Base-by-base conservation (phyloP, 371 early-diverging fungal species). In the Mucor lusitanicus region DNA sequence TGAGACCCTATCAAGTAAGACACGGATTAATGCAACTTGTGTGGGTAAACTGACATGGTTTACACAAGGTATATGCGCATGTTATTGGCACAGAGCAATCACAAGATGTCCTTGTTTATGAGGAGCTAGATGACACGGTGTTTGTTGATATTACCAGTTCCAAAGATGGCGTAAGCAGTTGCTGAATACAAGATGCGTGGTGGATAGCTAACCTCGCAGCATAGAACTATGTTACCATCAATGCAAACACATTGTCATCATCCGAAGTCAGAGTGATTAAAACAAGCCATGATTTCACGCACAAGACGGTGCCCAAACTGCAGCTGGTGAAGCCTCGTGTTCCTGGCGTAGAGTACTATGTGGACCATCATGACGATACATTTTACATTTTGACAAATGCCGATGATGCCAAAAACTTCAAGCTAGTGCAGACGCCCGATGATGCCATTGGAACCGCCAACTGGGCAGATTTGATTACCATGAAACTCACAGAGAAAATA, bases 81-180 rank as follows among this genome's bases (percentile, higher is more conserved):
- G 64, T 69, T 19, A 74, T 89, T 23, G 89, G 89, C 0, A 84
- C 86, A 56, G 65, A 75, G 0, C 87, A 87, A 66, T 67, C 68
- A 19, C 67, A 87, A 6, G 92, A 92, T 67, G 62, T 83, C 0
- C 75, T 90, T 6, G 75, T 95, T 6, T 94, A 82, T 77, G 85
- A 88, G 66, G 93, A 93, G 53, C 59, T 68, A 1, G 85, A 92
- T 42, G 83, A 86, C 32, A 85, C 89, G 17, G 87, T 83, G 17
- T 94, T 95, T 83, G 82, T 95, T 3, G 95, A 95, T 73, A 87
- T 95, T 23, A 87, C 91, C 3, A 82, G 86, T 21, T 91, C 94
- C 28, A 94, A 93, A 74, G 95, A 94, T 74, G 84, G 85, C 59
- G 88, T 86, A 67, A 61, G 62, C 35, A 56, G 9, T 6, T 8